These are phyloP conservation scores for Saprolegnia diclina DNA, from an alignment of 352 stramenopile species.

Conservation along the genomic window DNA sequence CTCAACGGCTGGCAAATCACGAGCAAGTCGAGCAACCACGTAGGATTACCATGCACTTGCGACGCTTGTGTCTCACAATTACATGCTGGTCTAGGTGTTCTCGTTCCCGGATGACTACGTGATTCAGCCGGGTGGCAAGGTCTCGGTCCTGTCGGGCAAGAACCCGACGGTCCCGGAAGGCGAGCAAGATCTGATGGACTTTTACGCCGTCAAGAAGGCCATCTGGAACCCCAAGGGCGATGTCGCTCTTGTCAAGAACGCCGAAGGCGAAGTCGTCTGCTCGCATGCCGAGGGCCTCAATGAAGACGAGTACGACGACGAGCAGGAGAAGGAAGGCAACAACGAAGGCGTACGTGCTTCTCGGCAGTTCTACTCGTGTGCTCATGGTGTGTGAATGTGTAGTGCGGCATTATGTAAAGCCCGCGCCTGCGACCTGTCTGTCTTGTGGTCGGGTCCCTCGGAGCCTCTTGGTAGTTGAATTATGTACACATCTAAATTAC, in stretches of 20 bases:
- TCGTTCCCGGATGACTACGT: slow-evolving; percentile 29
- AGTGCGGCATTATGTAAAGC: slow-evolving; percentile 46
- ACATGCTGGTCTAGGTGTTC: slow-evolving; percentile 14
- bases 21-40: slow-evolving; percentile 28
- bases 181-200: slow-evolving; percentile 62
- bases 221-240: slow-evolving; percentile 64
- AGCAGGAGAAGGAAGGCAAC: neutral
- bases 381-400: neutral
- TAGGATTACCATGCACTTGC: slow-evolving; percentile 24
- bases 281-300: slow-evolving; percentile 23
- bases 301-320: slow-evolving; percentile 23
- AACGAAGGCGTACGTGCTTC: slow-evolving; percentile 43
- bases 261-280: slow-evolving; percentile 37
- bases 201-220: slow-evolving; percentile 75
- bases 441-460: neutral
- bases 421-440: neutral
- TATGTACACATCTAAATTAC: slow-evolving; percentile 18
- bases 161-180: slow-evolving; percentile 34
- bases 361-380: neutral
- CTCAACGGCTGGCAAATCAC: slow-evolving; percentile 60
- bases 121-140: slow-evolving; percentile 57
- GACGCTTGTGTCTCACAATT: neutral
- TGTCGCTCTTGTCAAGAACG: slow-evolving; percentile 54
- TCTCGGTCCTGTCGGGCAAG: slow-evolving; percentile 74
- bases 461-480: neutral